Percentiles rank a stretch among this genome's conserved stretches.
These are phyloP conservation scores for Yamadazyma takamatsuzukensis DNA, from an alignment of 805 yeast genomes.

Conservation along the genomic window DNA sequence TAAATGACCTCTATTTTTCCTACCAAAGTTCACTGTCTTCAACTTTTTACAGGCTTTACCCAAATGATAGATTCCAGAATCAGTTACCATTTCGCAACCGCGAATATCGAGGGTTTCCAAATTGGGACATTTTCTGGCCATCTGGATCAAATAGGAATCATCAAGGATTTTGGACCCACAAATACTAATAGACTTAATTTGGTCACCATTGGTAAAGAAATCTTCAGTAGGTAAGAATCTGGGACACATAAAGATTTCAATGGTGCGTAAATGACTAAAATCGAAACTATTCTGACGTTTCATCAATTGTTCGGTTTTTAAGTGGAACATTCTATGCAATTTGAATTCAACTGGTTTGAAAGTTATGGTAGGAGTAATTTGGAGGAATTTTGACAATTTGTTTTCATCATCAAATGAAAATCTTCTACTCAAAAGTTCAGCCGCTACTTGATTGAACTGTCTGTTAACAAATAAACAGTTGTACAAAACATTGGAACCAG, in stretches of 20 bases:
- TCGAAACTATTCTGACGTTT: slow-evolving; percentile 35
- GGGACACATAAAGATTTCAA: slow-evolving; percentile 85
- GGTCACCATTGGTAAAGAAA: slow-evolving; percentile 22
- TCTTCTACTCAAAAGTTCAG: slow-evolving; percentile 51
- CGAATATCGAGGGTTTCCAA: slow-evolving; percentile 70
- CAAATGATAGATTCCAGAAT: slow-evolving; percentile 67
- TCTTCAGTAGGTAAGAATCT: slow-evolving; percentile 49
- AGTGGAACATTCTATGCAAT: slow-evolving; percentile 58
- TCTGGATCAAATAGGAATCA: slow-evolving; percentile 52
- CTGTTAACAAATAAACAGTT: slow-evolving; percentile 68
- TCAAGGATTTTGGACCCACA: slow-evolving; percentile 69
- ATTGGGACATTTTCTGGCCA: slow-evolving; percentile 54
- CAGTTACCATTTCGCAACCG: slow-evolving; percentile 78
- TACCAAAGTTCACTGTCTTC: slow-evolving; percentile 68
- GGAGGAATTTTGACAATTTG: slow-evolving; percentile 43
- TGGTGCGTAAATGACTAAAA: slow-evolving; percentile 54
- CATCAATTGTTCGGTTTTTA: slow-evolving; percentile 51
- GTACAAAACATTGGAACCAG: slow-evolving; percentile 39
- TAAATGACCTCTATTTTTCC: slow-evolving; percentile 63
- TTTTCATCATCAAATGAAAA: slow-evolving; percentile 50
- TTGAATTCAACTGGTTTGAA: slow-evolving; percentile 46
- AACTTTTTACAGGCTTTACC: slow-evolving; percentile 59
- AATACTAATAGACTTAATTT: slow-evolving; percentile 46
- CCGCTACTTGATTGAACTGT: slow-evolving; percentile 57
- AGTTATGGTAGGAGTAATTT: slow-evolving; percentile 13